Base-by-base conservation (phyloP, 179 eudicot species). In the Heliamphora pulchella region DNA sequence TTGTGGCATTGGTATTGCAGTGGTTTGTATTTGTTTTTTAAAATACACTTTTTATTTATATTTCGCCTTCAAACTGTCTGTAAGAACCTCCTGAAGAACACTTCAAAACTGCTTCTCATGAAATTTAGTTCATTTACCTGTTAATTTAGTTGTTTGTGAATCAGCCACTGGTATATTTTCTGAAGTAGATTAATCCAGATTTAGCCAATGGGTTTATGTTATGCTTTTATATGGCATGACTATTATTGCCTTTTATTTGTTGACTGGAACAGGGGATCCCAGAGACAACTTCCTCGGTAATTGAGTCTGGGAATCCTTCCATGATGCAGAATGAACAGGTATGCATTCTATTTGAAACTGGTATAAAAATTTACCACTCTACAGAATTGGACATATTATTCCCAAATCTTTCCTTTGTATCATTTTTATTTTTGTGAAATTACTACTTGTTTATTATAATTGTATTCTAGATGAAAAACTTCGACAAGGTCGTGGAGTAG, bases 281-380 rank as follows among this genome's bases (percentile, higher is more conserved):
- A 66, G 84, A 80, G 55, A 72, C 57, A 5, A 84, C 84, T 80
- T 84, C 85, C n/a, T 65, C 46, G 71, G 59, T 69, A 71, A 82
- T 83, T 58, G 85, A 82, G 55, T 82, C 85, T 22, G 81, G 79
- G 77, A 78, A 78, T 79, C 75, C 71, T 75, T 71, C 70, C 8
- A 81, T 78, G 1, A 82, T 85, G 74, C 85, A 82, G 80, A 76
- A 79, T 80, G 84, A 82, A 3, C 84, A 84, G 89, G 89, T 86
- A 78, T 76, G 48, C 67, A 48, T 55, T 79, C 69, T 70, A 3
- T 50, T 18, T 18, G 41, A 71, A 48, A 48, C 54, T 71, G 39
- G 58, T 17, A 48, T 17, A 47, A 46, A 47, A 18, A 69, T 69
- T 48, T 71, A 50, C 22, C 55, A 14, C 20, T 14, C 47, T 66